Base-by-base conservation (phyloP, 306 rosid species). In the Gleditsia sinensis region DNA sequence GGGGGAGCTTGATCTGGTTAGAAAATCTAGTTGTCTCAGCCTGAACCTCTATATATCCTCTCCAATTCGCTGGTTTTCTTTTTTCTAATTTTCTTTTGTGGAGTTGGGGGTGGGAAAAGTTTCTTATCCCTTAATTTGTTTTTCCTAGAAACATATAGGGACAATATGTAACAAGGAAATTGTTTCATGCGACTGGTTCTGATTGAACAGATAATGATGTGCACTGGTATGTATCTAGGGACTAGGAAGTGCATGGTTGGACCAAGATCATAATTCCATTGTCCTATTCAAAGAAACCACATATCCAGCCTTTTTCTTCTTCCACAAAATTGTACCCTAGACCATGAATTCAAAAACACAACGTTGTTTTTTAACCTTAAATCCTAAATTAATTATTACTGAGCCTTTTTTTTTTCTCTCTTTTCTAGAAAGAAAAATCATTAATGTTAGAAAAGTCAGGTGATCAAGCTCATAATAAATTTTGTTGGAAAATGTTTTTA, bases 401-500 rank as follows among this genome's bases (percentile, higher is more conserved):
- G n/a, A n/a, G n/a, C n/a, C n/a, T n/a, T 8, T 34, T 34, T 34
- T 4, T 2, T 8, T 4, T 34, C 55, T 49, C 55, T 12, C 14
- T 5, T 24, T 54, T 43, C 12, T 32, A 24, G 43, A 36, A 27
- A 12, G 17, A 34, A 36, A 42, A 49, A 24, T 9, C 25, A 17
- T 20, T 53, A 14, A 39, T 32, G 59, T 58, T 72, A 34, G 36
- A 7, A 74, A 65, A 40, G 58, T 19, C 65, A 75, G 43, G 60
- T 76, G 80, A 76, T 24, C 72, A 12, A 80, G 59, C 80, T 59
- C 81, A 46, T 69, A 80, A 48, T 85, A n/a, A n/a, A n/a, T n/a
- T n/a, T n/a, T n/a, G n/a, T n/a, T n/a, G n/a, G n/a, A n/a, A n/a
- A n/a, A n/a, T n/a, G n/a, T n/a, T n/a, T n/a, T n/a, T n/a, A n/a